Base-by-base conservation (phyloP, 2,329 filamentous ascomycete species). In the Onygena corvina region DNA sequence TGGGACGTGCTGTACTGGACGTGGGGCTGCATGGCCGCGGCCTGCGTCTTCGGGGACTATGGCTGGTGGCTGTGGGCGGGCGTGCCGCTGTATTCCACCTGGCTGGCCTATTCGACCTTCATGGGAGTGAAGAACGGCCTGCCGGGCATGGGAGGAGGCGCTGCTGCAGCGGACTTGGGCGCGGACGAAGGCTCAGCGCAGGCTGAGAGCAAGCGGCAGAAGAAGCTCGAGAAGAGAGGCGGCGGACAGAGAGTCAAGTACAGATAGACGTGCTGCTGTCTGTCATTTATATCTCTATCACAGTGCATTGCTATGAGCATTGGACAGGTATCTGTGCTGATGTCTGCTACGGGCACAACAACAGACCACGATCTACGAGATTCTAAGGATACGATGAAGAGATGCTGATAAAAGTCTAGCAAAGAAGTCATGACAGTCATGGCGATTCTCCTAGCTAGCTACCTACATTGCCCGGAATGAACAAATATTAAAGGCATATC, bases 1-100 rank as follows among this genome's bases (percentile, higher is more conserved):
- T 98, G 94, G 76, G 92, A 98, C 69, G 79, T 94, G 46, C 73
- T 94, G 48, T 96, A 94, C 78, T 87, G 94, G 71, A 95, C 88
- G 0, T 95, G 89, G 82, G 81, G 79, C 8, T 84, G 81, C 48
- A 71, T 86, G 34, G 67, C 82, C 6, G 66, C 83, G n/a, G 88
- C 83, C 11, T 76, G 83, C 12, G 55, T 94, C 23, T 77, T 90
- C 44, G 92, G 92, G 3, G 88, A 95, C 64, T 83, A 83, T 71
- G 85, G 72, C 2, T 86, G 82, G 82, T 78, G 79, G 72, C 56
- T 79, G 30, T 84, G 76, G 66, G 61, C 71, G 21, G 67, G 69
- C 2, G 65, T 75, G 29, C 73, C 73, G 1, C 14, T 68, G 3
- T 76, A 75, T 57, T 72, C 71, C 1, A 60, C 64, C 14, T 75